Percentiles rank a stretch among this genome's conserved stretches.
Conservation (phyloP, 2,329 filamentous ascomycete genomes). For the Thermothelomyces thermophilus region DNA sequence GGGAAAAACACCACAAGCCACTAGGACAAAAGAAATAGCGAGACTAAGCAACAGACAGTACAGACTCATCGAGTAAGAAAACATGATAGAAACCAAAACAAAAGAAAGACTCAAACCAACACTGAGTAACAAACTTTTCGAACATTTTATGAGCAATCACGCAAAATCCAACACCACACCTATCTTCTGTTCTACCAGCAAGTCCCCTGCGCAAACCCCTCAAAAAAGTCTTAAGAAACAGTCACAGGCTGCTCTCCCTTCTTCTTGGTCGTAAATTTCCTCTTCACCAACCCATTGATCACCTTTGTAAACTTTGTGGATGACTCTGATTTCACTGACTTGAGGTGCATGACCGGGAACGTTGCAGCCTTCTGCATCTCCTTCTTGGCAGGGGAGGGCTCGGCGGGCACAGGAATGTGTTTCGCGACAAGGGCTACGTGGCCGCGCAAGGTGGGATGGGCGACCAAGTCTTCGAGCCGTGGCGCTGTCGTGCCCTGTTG, state of each 20-base stretch:
- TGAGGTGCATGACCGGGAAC: neutral
- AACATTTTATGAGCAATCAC: too few relatives aligned
- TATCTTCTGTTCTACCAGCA: too few relatives aligned
- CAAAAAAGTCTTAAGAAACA: neutral
- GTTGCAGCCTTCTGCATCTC: neutral
- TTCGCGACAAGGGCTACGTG: slow-evolving; percentile 18
- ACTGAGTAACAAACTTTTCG: neutral
- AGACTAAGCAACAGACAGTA: neutral
- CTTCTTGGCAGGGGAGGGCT: neutral
- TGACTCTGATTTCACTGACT: neutral
- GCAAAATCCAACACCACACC: too few relatives aligned
- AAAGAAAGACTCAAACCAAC: too few relatives aligned
- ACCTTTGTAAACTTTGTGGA: neutral
- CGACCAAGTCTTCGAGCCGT: slow-evolving; percentile 19
- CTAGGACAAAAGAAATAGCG: too few relatives aligned
- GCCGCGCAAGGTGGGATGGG: slow-evolving; percentile 17
- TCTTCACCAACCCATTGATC: slow-evolving; percentile 1
- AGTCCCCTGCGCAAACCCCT: too few relatives aligned
- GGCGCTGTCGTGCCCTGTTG: slow-evolving; percentile 1
- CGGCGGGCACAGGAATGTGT: neutral
- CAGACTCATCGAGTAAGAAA: neutral
- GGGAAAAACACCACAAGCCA: too few relatives aligned
- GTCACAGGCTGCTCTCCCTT: neutral
- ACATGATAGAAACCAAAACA: too few relatives aligned
- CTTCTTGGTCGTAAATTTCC: neutral